phyloP scores from a whole-genome alignment of 2,329 filamentous ascomycete species.

The Sporothrix variecibatus region DNA sequence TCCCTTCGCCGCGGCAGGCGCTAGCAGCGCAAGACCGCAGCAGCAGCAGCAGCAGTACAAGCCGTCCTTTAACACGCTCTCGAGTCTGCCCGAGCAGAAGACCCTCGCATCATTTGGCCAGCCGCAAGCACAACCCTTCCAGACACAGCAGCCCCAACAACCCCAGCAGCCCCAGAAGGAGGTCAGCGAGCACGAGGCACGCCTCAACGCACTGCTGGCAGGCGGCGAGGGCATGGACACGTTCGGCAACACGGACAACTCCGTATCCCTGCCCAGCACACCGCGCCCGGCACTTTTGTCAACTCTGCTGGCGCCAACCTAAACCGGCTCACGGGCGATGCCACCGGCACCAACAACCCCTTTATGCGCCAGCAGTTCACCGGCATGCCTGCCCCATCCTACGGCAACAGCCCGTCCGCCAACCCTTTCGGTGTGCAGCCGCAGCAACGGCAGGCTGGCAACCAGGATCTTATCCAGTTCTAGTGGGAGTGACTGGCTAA shows the following conservation, averaged over 20 bases:
- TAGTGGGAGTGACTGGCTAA: slow-evolving; percentile 38
- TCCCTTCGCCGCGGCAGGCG: slow-evolving; percentile 80
- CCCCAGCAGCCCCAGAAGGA: slow-evolving; percentile 56
- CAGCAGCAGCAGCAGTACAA: slow-evolving; percentile 42
- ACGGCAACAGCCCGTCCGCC: slow-evolving; percentile 54
- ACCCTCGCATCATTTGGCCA: slow-evolving; percentile 63
- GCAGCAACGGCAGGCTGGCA: slow-evolving; percentile 52
- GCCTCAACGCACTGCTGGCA: slow-evolving; percentile 82
- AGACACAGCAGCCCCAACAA: slow-evolving; percentile 41
- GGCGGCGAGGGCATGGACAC: slow-evolving; percentile 93
- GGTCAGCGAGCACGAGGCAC: slow-evolving; percentile 66
- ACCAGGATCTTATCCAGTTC: slow-evolving; percentile 63
- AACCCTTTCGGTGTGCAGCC: slow-evolving; percentile 62
- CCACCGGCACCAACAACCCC: slow-evolving; percentile 77
- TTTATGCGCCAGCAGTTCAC: slow-evolving; percentile 85
- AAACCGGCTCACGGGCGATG: slow-evolving; percentile 66
- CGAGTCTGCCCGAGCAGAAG: slow-evolving; percentile 80
- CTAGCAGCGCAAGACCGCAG: slow-evolving; percentile 30
- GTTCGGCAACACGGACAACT: slow-evolving; percentile 95
- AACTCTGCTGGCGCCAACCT: slow-evolving; percentile 89
- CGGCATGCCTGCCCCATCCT: slow-evolving; percentile 66
- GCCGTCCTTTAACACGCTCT: slow-evolving; percentile 68
- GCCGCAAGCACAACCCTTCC: slow-evolving; percentile 40
- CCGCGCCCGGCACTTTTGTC: slow-evolving; percentile 91
- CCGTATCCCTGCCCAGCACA: slow-evolving; percentile 94